Conservation (phyloP, 768 basidiomycete genomes). For the Myochromella boudieri region DNA sequence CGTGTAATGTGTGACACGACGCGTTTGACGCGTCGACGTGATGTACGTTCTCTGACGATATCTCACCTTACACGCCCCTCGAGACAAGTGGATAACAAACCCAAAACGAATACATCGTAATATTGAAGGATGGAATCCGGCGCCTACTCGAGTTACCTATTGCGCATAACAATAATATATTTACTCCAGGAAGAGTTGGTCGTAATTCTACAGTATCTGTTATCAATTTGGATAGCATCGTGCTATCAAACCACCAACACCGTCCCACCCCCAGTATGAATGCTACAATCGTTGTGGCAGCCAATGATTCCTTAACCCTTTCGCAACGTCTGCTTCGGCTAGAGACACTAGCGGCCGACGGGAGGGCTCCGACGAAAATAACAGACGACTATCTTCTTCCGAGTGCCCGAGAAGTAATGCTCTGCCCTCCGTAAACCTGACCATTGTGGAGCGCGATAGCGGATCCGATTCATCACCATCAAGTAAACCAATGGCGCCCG, state of each 20-base stretch:
- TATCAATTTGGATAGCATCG: no score
- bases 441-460: no score
- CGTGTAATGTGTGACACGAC: slow-evolving; percentile 14
- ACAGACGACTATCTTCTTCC: slow-evolving; percentile 8
- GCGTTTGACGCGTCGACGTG: not conserved
- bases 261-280: not conserved
- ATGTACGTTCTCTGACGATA: no score
- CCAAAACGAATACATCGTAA: no score
- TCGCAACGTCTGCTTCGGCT: slow-evolving; percentile 67
- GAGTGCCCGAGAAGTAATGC: slow-evolving; percentile 44
- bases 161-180: no score
- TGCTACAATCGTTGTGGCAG: slow-evolving; percentile 56
- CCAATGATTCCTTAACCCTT: slow-evolving; percentile 61
- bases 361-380: slow-evolving; percentile 1
- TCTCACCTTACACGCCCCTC: no score
- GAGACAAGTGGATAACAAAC: no score
- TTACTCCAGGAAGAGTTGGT: no score
- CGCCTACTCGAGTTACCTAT: no score
- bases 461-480: no score
- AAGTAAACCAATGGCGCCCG: not conserved
- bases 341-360: slow-evolving; percentile 28
- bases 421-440: slow-evolving; percentile 56
- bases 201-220: no score
- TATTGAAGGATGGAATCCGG: no score
- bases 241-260: not conserved